phyloP scores from a whole-genome alignment of 2,329 filamentous ascomycete genomes.

The Trichophyton simii region DNA sequence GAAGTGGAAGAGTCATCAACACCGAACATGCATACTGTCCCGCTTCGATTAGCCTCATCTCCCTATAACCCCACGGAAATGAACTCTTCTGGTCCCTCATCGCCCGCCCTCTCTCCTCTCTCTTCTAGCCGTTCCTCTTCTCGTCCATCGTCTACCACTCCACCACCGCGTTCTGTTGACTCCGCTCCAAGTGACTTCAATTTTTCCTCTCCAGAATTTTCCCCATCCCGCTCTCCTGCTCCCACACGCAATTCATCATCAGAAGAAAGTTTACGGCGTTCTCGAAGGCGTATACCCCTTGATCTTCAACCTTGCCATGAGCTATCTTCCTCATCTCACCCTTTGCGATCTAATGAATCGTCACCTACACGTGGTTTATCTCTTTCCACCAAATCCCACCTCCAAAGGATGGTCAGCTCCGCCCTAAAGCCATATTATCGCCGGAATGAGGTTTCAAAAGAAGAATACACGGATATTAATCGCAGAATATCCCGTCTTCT shows the following conservation, averaged over 20 bases:
- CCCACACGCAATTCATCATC: slow-evolving; percentile 8
- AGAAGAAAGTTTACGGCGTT: slow-evolving; percentile 8
- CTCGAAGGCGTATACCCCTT: slow-evolving; percentile 5
- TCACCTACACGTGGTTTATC: slow-evolving; percentile 63
- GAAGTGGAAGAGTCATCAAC: slow-evolving; percentile 57
- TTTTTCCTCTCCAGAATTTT: slow-evolving; percentile 64
- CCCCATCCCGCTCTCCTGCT: slow-evolving; percentile 47
- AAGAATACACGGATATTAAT: slow-evolving; percentile 88
- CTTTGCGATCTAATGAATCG: slow-evolving; percentile 45
- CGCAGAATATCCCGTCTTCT: slow-evolving; percentile 75
- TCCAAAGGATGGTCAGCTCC: slow-evolving; percentile 75
- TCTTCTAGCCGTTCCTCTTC: slow-evolving; percentile 51
- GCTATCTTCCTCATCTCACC: slow-evolving; percentile 35
- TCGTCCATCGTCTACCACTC: slow-evolving; percentile 54
- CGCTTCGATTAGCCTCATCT: slow-evolving; percentile 22
- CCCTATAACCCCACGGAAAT: slow-evolving; percentile 25
- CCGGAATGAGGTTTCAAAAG: slow-evolving; percentile 65
- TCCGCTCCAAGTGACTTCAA: slow-evolving; percentile 60
- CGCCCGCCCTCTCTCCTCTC: slow-evolving; percentile 35
- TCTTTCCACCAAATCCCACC: slow-evolving; percentile 71
- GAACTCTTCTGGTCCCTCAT: slow-evolving; percentile 19
- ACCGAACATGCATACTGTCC: slow-evolving; percentile 20
- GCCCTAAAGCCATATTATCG: slow-evolving; percentile 75
- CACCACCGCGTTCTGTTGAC: slow-evolving; percentile 55
- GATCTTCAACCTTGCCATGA: slow-evolving; percentile 21